Percentiles rank a stretch among this genome's conserved stretches.
Evolutionary conservation across 2,329 filamentous ascomycete genomes (phyloP).

Genomic region (Exophiala spinifera): DNA sequence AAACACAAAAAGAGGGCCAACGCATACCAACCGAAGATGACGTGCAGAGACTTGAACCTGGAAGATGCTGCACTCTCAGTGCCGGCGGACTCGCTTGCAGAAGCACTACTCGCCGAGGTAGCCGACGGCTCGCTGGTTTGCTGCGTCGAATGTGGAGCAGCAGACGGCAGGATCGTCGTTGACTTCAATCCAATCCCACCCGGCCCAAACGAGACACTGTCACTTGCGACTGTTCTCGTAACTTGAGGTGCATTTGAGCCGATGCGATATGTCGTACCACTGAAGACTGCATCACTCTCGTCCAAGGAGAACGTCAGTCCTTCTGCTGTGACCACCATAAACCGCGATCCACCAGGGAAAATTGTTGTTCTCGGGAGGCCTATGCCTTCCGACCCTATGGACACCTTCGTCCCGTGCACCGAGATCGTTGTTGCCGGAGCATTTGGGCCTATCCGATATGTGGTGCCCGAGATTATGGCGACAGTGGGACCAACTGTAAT

Average conservation of each 20-base stretch:
- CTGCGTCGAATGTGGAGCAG: constrained; percentile 6
- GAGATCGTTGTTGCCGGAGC: constrained; percentile 26
- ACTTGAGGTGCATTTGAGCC: constrained; percentile 42
- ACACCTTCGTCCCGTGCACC: constrained; percentile 28
- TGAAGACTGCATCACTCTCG: constrained; percentile 42
- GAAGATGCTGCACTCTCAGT: neutral
- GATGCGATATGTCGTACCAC: constrained; percentile 51
- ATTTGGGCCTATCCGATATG: constrained; percentile 28
- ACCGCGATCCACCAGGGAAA: constrained; percentile 9
- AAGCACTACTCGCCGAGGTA: constrained; percentile 5
- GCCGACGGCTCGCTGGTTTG: neutral
- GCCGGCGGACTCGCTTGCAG: constrained; percentile 8
- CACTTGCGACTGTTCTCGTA: constrained; percentile 48
- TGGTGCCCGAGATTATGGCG: constrained; percentile 30
- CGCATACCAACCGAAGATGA: neutral
- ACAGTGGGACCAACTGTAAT: constrained; percentile 29
- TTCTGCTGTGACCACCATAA: constrained; percentile 22
- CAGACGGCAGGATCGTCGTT: constrained; percentile 35
- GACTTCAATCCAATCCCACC: constrained; percentile 47
- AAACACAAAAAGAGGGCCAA: no score
- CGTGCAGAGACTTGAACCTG: neutral
- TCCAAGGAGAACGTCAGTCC: constrained; percentile 29
- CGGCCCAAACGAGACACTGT: constrained; percentile 53
- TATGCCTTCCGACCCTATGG: constrained; percentile 28
- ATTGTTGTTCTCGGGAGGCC: constrained; percentile 30